Conservation (phyloP, 192 early-diverging fungal genomes). For the Spizellomyces sp. region DNA sequence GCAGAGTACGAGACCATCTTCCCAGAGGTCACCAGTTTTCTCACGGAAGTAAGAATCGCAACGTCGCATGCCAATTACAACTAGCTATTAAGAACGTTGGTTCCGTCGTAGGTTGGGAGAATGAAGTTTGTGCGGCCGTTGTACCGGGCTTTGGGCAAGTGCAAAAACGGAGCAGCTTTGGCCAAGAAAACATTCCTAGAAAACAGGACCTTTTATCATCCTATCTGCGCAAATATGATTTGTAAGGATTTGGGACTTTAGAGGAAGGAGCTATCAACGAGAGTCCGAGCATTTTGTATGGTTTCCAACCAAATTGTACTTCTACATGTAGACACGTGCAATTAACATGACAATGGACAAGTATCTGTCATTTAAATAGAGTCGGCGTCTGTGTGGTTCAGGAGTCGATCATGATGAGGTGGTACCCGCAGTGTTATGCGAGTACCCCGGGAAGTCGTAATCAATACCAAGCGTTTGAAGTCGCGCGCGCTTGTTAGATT, state of each 20-base stretch:
- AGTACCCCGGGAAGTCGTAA: conserved; percentile 74
- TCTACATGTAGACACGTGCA: too few relatives aligned
- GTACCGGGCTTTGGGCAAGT: conserved; percentile 57
- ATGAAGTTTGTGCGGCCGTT: conserved; percentile 94
- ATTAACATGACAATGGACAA: too few relatives aligned
- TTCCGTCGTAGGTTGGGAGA: conserved; percentile 63
- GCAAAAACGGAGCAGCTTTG: conserved; percentile 70
- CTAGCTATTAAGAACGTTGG: too few relatives aligned
- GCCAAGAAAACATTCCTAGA: conserved; percentile 80
- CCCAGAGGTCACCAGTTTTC: conserved; percentile 74
- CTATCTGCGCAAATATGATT: conserved; percentile 87
- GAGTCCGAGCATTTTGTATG: too few relatives aligned
- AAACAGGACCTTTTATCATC: conserved; percentile 86
- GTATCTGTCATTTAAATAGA: too few relatives aligned
- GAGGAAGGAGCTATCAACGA: not conserved
- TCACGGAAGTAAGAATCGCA: conserved; percentile 54
- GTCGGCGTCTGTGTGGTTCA: too few relatives aligned
- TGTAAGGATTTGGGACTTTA: conserved; percentile 7
- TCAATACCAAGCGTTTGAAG: conserved; percentile 77
- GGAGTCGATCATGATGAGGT: too few relatives aligned
- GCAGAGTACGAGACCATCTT: conserved; percentile 77
- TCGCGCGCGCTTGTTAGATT: conserved; percentile 63
- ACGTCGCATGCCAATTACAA: too few relatives aligned
- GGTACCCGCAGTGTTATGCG: not conserved
- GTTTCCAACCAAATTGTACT: too few relatives aligned